Evolutionary conservation across 2,329 filamentous ascomycete species (phyloP), one percentile per base, ranked within the genome.

Genomic region (Blastomyces silverae): DNA sequence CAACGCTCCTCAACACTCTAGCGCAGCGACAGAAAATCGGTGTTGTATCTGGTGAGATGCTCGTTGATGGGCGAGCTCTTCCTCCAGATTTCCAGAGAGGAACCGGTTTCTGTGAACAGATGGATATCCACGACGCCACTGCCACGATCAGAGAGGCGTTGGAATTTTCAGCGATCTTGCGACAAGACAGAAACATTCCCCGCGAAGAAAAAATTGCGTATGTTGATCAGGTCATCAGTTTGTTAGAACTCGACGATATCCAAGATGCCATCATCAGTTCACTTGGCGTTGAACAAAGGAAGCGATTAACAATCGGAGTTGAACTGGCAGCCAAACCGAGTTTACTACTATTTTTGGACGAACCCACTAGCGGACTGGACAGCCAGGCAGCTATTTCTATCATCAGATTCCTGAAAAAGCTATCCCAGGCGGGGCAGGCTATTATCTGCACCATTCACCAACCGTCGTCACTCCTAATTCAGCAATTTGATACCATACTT

Each of bases 361-460:
- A 91, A 71, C 88, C 88, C 0, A 90, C 88, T 0, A 86, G 83
- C 66, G 88, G 88, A 65, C 80, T 91, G 3, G 88, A 91, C 74
- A 86, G 83, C 17, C 87, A 90, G 69, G 85, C 85, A 1, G 87
- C 88, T 0, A 89, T 82, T 74, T 87, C 83, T 0, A 89, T 90
- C 66, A 81, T 89, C 3, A 80, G 84, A 0, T 89, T 90, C 77
- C 71, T 90, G 64, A 86, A 85, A 77, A 90, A 90, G 72, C 80
- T 90, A 2, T 81, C 85, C 5, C 78, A 81, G 8, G 85, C 86
- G 15, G 88, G 87, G 1, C 87, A 90, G 71, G 87, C 87, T 8
- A 89, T 91, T 67, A 79, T 91, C 62, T 90, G 88, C 75, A 90
- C 88, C 0, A 90, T 90, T 63, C 88, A 90, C 71, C 88, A 90